Evolutionary conservation across 1,284 basidiomycete genomes (phyloP).

Genomic region (Tilletia setariae): DNA sequence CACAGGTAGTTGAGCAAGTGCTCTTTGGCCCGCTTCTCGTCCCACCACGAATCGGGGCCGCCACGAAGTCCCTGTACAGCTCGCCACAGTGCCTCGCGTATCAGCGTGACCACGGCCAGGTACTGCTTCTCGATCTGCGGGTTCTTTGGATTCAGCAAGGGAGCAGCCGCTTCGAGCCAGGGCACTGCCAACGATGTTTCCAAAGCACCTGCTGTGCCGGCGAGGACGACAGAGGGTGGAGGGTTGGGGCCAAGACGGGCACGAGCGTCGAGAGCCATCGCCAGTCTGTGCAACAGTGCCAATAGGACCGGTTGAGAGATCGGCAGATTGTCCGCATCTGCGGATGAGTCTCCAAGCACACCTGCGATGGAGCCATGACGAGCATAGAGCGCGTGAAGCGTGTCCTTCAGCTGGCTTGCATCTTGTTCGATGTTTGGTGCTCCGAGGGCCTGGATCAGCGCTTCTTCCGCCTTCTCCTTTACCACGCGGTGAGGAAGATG

Average conservation of each 20-base stretch:
- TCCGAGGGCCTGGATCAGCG: slow-evolving; percentile 17
- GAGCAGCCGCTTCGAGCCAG: not conserved
- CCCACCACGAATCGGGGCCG: slow-evolving; percentile 1
- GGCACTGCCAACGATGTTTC: not conserved
- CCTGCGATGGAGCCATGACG: not conserved
- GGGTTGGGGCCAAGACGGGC: not conserved
- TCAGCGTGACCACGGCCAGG: slow-evolving; percentile 1
- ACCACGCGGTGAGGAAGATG: not conserved
- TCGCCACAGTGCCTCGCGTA: not conserved
- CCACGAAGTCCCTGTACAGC: not conserved
- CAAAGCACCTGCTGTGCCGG: not conserved
- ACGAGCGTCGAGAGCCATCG: slow-evolving; percentile 13
- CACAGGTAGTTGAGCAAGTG: slow-evolving; percentile 8
- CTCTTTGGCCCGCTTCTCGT: slow-evolving; percentile 4
- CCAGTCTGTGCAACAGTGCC: slow-evolving; percentile 17
- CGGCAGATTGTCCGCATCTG: not conserved
- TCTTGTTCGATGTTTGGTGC: slow-evolving; percentile 14
- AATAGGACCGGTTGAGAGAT: slow-evolving; percentile 19
- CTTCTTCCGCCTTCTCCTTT: slow-evolving; percentile 15
- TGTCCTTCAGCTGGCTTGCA: not conserved
- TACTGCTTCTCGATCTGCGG: slow-evolving; percentile 10
- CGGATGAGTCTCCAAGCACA: not conserved
- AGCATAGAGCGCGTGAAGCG: slow-evolving; percentile 3
- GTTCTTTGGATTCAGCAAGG: not conserved
- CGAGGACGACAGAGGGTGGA: not conserved